phyloP scores from a whole-genome alignment of 2,329 filamentous ascomycete genomes.

The Neurospora sp. region DNA sequence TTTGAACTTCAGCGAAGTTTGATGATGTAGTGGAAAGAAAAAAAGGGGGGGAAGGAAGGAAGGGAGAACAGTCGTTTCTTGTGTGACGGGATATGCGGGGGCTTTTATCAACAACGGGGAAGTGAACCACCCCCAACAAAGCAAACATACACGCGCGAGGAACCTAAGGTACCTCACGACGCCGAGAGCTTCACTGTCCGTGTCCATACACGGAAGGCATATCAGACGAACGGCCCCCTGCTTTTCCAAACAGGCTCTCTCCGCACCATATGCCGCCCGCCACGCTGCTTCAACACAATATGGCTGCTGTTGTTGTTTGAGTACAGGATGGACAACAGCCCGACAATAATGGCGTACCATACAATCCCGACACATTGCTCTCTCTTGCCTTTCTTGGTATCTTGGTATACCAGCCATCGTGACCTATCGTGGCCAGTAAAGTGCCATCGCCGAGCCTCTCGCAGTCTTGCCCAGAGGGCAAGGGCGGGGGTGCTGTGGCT shows the following conservation, averaged over 20 bases:
- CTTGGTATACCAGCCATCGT: neutral
- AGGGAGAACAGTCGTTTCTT: neutral
- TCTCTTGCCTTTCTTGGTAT: neutral
- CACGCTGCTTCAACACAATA: neutral
- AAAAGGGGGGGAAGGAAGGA: neutral
- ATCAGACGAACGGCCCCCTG: neutral
- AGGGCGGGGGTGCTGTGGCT: neutral
- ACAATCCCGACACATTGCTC: neutral
- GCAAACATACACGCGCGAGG: neutral
- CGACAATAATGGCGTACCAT: neutral
- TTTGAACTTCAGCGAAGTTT: neutral
- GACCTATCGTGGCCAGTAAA: neutral
- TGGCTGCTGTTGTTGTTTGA: neutral
- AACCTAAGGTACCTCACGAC: neutral
- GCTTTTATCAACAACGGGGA: neutral
- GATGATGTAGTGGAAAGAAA: constrained; percentile 53
- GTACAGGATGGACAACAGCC: neutral
- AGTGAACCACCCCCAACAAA: neutral
- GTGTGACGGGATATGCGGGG: neutral
- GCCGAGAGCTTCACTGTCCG: neutral
- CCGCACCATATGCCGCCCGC: neutral
- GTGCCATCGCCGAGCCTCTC: neutral
- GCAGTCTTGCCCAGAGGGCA: neutral
- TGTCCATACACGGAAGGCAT: neutral
- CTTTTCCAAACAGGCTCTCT: neutral